Conservation (phyloP, 2,329 filamentous ascomycete species). For the Zymoseptoria passerinii region DNA sequence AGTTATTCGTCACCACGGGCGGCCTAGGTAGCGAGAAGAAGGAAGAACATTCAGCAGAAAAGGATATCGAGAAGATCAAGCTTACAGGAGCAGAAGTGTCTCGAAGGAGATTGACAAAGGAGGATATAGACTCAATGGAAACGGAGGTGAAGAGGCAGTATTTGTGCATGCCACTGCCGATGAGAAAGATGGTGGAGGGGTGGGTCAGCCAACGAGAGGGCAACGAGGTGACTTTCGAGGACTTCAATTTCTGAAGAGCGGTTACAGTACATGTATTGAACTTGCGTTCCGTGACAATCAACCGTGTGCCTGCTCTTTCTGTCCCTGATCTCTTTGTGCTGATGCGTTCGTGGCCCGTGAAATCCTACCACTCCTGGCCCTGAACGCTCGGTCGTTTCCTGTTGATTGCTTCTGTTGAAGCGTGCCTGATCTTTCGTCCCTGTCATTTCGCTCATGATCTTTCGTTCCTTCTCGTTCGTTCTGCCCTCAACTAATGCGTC, state of each 20-base stretch:
- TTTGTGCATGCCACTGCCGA: conserved; percentile 46
- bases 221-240: conserved; percentile 42
- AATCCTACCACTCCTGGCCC: neutral
- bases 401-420: neutral
- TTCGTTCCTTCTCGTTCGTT: neutral
- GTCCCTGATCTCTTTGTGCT: neutral
- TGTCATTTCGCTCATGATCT: no score
- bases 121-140: conserved; percentile 35
- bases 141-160: conserved; percentile 44
- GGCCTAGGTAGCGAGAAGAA: conserved; percentile 1
- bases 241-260: conserved; percentile 38
- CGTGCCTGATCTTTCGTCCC: neutral
- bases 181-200: conserved; percentile 42
- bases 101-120: conserved; percentile 39
- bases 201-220: conserved; percentile 38
- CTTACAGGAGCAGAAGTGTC: conserved; percentile 30
- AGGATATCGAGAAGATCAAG: conserved; percentile 38
- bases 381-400: neutral
- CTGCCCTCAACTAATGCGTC: no score
- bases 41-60: conserved; percentile 7
- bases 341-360: neutral
- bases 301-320: neutral
- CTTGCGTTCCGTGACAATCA: neutral
- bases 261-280: neutral
- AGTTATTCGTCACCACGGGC: conserved; percentile 55